Evolutionary conservation across 2,329 filamentous ascomycete species (phyloP), one percentile per base, ranked within the genome.

Genomic region (Apiospora malaysiana): DNA sequence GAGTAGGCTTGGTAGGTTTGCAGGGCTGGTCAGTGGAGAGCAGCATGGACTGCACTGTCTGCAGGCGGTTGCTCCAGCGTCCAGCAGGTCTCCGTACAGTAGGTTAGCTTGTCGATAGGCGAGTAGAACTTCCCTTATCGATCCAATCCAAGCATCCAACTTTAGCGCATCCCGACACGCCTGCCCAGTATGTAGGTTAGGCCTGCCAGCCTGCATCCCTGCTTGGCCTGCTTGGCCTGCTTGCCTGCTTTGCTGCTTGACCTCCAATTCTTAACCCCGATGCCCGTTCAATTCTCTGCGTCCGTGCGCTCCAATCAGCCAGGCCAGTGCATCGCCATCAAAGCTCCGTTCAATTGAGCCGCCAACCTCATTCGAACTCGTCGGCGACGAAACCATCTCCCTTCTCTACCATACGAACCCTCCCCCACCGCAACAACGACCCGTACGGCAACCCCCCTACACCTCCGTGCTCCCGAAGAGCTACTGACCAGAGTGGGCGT

Each of bases 401-500:
- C 23, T 49, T 18, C 42, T 46, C 59, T 46, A 70, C 43, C 42
- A 69, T 46, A 68, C 49, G 59, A 25, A 69, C 9, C 46, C 23
- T 63, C n/a, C 27, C 47, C 14, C 32, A 43, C 25, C 47, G 42
- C 43, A 56, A 69, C 47, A 68, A 68, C 45, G n/a, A 40, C 45
- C 23, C 23, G 47, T 42, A 40, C 68, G 47, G 32, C 47, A 25
- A 42, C 10, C n/a, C 27, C 32, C 46, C 43, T 21, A 16, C 32
- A 18, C n/a, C 10, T 9, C 23, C 27, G 47, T 23, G 3, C 1
- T 59, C 23, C 18, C 37, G 10, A 43, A 9, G 10, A 32, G 7
- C 37, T 21, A 46, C 69, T 70, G 56, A 72, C 69, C 49, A 69
- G 43, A 27, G n/a, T n/a, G 32, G 32, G 21, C n/a, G 21, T 47